Conservation (phyloP, 768 basidiomycete genomes). For the Termitomyces sp. region DNA sequence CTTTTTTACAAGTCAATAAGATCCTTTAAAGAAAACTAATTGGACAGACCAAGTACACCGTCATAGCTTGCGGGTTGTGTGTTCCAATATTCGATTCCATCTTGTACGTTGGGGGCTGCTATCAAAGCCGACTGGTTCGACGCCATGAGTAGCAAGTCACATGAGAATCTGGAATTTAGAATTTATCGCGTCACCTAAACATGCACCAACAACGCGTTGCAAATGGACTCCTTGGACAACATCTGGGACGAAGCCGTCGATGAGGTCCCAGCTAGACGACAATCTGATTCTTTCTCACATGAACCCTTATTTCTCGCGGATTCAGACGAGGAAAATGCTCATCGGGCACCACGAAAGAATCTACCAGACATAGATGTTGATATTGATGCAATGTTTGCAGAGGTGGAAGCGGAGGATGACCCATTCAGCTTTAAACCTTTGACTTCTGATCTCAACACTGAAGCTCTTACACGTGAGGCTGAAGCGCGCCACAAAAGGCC, state of each 20-base stretch:
- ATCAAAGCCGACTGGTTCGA: conserved; percentile 7
- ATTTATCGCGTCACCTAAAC: conserved; percentile 30
- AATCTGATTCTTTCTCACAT: conserved; percentile 21
- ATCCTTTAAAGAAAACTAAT: conserved; percentile 11
- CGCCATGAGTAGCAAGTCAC: conserved; percentile 12
- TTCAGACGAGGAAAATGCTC: conserved; percentile 47
- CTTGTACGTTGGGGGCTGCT: conserved; percentile 54
- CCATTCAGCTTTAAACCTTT: conserved; percentile 42
- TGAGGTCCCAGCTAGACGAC: conserved; percentile 14
- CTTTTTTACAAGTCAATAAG: conserved; percentile 14
- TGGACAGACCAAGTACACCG: conserved; percentile 73
- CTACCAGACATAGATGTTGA: conserved; percentile 50
- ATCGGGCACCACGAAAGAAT: conserved; percentile 21
- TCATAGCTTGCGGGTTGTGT: conserved; percentile 77
- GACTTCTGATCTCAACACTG: conserved; percentile 50
- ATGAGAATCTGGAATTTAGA: conserved; percentile 1
- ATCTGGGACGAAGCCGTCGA: conserved; percentile 59
- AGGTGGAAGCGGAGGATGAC: conserved; percentile 34
- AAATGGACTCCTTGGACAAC: conserved; percentile 43
- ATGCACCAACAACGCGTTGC: conserved; percentile 40
- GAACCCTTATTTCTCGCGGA: conserved; percentile 57
- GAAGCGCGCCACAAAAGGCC: conserved; percentile 41
- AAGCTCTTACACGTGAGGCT: conserved; percentile 51
- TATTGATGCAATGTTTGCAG: conserved; percentile 40
- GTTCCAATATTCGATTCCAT: conserved; percentile 87